Evolutionary conservation across 176 grass and related monocot genomes (phyloP).

Genomic region (Areca catechu): DNA sequence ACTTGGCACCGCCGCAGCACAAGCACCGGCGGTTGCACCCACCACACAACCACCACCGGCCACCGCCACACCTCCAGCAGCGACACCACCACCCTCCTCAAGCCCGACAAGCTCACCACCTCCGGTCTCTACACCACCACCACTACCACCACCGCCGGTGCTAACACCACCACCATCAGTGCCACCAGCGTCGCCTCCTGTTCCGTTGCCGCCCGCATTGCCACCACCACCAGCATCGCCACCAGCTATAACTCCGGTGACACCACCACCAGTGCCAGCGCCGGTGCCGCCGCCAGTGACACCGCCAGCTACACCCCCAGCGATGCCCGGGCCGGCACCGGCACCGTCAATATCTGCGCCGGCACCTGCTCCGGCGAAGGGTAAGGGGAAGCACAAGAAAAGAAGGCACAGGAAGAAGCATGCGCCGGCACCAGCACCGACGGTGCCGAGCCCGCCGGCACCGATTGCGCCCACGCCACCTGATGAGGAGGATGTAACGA

Average conservation of each 20-base stretch:
- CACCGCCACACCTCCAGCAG: neutral
- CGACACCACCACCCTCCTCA: neutral
- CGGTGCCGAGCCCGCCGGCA: conserved; percentile 57
- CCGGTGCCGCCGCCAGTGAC: conserved; percentile 7
- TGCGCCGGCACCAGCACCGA: conserved; percentile 40
- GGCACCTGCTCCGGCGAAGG: conserved; percentile 50
- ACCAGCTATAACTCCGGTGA: neutral
- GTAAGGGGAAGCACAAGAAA: conserved; percentile 58
- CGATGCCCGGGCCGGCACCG: conserved; percentile 4
- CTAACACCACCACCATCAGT: neutral
- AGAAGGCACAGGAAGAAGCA: conserved; percentile 53
- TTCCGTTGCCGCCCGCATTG: neutral
- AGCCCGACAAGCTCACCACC: neutral
- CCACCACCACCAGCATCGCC: neutral
- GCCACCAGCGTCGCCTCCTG: conserved; percentile 11
- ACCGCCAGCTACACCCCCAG: conserved; percentile 7
- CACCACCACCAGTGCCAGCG: conserved; percentile 9
- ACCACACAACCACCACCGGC: conserved; percentile 7
- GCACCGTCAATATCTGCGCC: neutral
- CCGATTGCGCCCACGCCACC: conserved; percentile 43
- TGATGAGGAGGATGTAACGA: conserved; percentile 29
- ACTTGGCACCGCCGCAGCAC: conserved; percentile 22
- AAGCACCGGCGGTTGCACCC: conserved; percentile 23
- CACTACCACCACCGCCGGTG: conserved; percentile 4
- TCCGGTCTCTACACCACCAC: conserved; percentile 4